Evolutionary conservation across 2,329 filamentous ascomycete genomes (phyloP).

Genomic region (Colletotrichum neosansevieriae): DNA sequence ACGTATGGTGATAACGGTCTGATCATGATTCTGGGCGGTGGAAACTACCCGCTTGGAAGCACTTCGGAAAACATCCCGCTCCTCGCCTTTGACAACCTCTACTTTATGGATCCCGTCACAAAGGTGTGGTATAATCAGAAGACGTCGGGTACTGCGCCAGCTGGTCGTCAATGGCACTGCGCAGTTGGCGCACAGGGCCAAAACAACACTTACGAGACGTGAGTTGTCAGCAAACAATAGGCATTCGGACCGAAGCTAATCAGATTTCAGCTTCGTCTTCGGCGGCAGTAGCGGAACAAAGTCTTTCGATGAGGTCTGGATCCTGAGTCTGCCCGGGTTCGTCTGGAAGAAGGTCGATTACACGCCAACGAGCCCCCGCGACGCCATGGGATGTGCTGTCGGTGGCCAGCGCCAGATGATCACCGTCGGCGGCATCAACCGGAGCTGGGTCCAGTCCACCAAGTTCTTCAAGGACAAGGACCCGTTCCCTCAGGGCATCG

Average conservation of each 20-base stretch:
- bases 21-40: constrained; percentile 37
- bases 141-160: constrained; percentile 36
- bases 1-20: constrained; percentile 37
- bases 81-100: constrained; percentile 33
- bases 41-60: constrained; percentile 4
- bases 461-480: constrained; percentile 30
- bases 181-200: constrained; percentile 30
- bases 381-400: constrained; percentile 31
- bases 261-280: constrained; percentile 33
- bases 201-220: constrained; percentile 41
- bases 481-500: constrained; percentile 35
- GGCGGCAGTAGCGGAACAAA: constrained; percentile 33
- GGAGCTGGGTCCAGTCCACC: neutral
- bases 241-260: neutral
- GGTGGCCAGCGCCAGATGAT: constrained; percentile 41
- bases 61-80: constrained; percentile 20
- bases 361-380: constrained; percentile 25
- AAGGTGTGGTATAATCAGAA: constrained; percentile 38
- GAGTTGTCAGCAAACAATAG: neutral
- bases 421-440: constrained; percentile 33
- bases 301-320: constrained; percentile 34
- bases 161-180: constrained; percentile 35
- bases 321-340: constrained; percentile 42
- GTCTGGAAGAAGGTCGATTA: constrained; percentile 39
- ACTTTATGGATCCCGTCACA: constrained; percentile 39